phyloP scores from a whole-genome alignment of 345 rosid genomes.

The Corchorus capsularis region DNA sequence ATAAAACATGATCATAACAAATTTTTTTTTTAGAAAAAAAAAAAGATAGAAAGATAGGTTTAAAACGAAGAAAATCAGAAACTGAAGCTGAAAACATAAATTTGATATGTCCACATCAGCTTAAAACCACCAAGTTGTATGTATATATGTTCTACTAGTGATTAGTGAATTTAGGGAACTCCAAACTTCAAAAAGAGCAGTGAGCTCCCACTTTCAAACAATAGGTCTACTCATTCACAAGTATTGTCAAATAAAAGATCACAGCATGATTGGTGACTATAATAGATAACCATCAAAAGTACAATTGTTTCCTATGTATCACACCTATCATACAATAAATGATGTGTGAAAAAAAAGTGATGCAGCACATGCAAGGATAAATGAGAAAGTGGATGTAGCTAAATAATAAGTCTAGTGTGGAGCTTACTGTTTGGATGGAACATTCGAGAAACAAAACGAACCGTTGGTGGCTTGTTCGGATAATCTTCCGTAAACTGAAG shows the following conservation, averaged over 20 bases:
- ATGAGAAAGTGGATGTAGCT: not conserved
- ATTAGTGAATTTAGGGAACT: not conserved
- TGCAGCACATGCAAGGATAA: not conserved
- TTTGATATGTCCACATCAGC: not conserved
- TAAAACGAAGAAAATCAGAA: constrained; percentile 4
- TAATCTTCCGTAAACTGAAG: constrained; percentile 79
- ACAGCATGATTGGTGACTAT: not conserved
- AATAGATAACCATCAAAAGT: not conserved
- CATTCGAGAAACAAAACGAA: constrained; percentile 83
- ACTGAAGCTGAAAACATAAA: not conserved
- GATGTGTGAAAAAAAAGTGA: no score
- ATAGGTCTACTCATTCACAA: not conserved
- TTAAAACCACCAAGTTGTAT: not conserved
- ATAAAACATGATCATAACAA: not conserved
- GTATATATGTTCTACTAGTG: not conserved
- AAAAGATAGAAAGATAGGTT: not conserved
- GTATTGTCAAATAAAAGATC: not conserved
- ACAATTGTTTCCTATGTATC: not conserved
- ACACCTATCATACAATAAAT: not conserved
- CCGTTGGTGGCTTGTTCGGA: constrained; percentile 82
- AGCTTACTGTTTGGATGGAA: constrained; percentile 85
- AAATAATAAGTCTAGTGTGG: constrained; percentile 4
- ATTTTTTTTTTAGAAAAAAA: not conserved
- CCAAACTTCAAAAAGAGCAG: not conserved
- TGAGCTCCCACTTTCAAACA: not conserved